Base-by-base conservation (phyloP, 352 stramenopile species). In the Stramenopiles sp. region DNA sequence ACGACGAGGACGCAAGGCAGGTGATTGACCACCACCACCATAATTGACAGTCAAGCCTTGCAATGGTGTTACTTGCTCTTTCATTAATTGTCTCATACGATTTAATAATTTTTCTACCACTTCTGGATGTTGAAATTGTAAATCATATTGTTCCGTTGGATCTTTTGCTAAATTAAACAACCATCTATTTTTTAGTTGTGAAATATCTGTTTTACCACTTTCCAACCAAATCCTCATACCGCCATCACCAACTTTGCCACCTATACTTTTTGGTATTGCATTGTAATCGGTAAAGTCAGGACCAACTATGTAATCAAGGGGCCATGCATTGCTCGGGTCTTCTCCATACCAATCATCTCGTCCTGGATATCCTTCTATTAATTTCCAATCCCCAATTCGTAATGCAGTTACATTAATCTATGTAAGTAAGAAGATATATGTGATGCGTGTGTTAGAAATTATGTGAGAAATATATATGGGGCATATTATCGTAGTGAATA, bases 351-450 rank as follows among this genome's bases (percentile, higher is more conserved):
- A 53, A 53, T 53, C 38, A 13, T 13, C 38, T 13, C 38, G 38
- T 13, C 65, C 65, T 33, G 30, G 30, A 76, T 76, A 76, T 20
- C 65, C 65, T 4, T 33, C 30, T 13, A 76, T 76, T 76, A 76
- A 76, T 33, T 76, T 76, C 65, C 65, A 76, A 33, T 76, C 65
- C 4, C 65, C 65, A 31, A 76, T 33, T 13, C 65, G 65, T 33
- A 76, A 13, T 13, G 65, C 65, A 7, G 30, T 20, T 13, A 53
- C 38, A 13, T 53, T 53, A 13, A 53, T 53, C 38, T 13, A 13
- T 33, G 30, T 13, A n/a, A n/a, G n/a, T n/a, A n/a, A n/a, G n/a
- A n/a, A n/a, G n/a, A n/a, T n/a, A n/a, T n/a, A n/a, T n/a, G n/a
- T n/a, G n/a, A n/a, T n/a, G n/a, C n/a, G n/a, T n/a, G n/a, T n/a